Evolutionary conservation across 2,329 filamentous ascomycete genomes (phyloP), one percentile per base, ranked within the genome.

Genomic region (Colletotrichum sp.): DNA sequence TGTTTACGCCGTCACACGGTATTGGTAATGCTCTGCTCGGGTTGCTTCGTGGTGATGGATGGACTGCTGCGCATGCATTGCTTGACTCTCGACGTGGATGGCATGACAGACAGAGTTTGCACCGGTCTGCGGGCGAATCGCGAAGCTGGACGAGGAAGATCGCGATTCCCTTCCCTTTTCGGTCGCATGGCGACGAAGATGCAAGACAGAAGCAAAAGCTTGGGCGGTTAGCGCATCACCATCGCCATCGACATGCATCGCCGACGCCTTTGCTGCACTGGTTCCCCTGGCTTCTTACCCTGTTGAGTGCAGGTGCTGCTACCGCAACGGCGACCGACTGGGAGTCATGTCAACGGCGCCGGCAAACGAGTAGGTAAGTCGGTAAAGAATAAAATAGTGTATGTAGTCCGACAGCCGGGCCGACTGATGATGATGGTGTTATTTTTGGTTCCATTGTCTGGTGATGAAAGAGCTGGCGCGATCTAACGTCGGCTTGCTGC

Each of bases 401-500:
- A 49, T 49, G n/a, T 2, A 24, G 5, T 36, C 13, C 28, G 12
- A 34, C 7, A 16, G 59, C 39, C 32, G 21, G 26, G 49, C 66
- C 63, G 34, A 60, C 34, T 16, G 30, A 72, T 8, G 28, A 44
- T 55, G 30, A 68, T 15, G 28, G 32, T 44, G 62, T 55, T 72
- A 64, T 72, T 75, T 72, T 75, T 49, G 69, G 69, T 16, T 12
- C 24, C 36, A 55, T 15, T 55, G 30, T 63, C 69, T 72, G 63
- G 36, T 55, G 63, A 75, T 69, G 71, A 57, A 32, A 28, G 39
- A 26, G 18, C 52, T 32, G 68, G 52, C 72, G 62, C 62, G 26
- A 62, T 62, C 49, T 32, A 59, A 34, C 7, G 28, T 65, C 21
- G 60, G 60, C 6, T 15, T 62, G 34, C 28, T 60, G 68, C 72